phyloP scores from a whole-genome alignment of 2,329 filamentous ascomycete genomes.

The Volutella citrinella region DNA sequence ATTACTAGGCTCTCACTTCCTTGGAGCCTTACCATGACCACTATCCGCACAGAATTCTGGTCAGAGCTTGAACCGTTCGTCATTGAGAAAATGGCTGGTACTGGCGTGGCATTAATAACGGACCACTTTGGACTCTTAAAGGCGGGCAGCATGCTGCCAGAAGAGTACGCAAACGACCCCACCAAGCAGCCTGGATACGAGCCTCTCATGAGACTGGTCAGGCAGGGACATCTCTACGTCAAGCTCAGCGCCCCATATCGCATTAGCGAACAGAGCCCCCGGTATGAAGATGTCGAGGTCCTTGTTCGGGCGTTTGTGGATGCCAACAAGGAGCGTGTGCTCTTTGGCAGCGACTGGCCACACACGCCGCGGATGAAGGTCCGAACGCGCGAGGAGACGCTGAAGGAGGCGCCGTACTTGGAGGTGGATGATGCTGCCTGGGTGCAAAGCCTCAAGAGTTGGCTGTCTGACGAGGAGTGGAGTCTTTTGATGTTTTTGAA shows the following conservation, averaged over 20 bases:
- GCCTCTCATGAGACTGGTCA: slow-evolving; percentile 23
- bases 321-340: slow-evolving; percentile 28
- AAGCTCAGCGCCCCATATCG: slow-evolving; percentile 38
- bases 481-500: slow-evolving; percentile 16
- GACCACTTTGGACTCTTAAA: slow-evolving; percentile 37
- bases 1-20: slow-evolving; percentile 7
- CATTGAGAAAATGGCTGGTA: not conserved
- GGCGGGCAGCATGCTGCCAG: slow-evolving; percentile 28
- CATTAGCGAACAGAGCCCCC: slow-evolving; percentile 26
- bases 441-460: slow-evolving; percentile 18
- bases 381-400: slow-evolving; percentile 29
- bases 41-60: slow-evolving; percentile 14
- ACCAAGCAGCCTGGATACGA: slow-evolving; percentile 23
- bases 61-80: slow-evolving; percentile 7
- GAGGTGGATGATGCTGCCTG: slow-evolving; percentile 22
- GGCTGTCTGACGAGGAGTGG: slow-evolving; percentile 24
- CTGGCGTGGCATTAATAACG: slow-evolving; percentile 24
- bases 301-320: slow-evolving; percentile 30
- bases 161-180: slow-evolving; percentile 18
- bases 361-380: slow-evolving; percentile 37
- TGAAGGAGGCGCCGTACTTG: slow-evolving; percentile 27
- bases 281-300: slow-evolving; percentile 28
- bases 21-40: slow-evolving; percentile 17
- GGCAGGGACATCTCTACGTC: slow-evolving; percentile 30
- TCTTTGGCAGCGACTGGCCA: slow-evolving; percentile 40